Evolutionary conservation across 2,329 filamentous ascomycete species (phyloP).

Genomic region (Emericellopsis cladophorae): DNA sequence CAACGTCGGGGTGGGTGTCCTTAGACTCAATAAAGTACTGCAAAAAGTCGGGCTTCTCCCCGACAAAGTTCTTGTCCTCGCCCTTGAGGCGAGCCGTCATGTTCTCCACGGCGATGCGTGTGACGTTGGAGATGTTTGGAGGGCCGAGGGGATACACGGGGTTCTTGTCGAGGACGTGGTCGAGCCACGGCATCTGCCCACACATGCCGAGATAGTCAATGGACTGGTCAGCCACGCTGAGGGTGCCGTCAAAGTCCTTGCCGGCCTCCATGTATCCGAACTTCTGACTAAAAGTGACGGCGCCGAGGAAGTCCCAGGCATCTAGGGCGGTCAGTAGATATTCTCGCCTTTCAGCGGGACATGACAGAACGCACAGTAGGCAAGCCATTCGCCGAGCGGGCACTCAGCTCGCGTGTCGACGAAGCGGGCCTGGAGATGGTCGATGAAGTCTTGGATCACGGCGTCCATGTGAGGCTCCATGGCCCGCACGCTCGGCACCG

Average conservation of each 20-base stretch:
- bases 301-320: slow-evolving; percentile 26
- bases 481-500: slow-evolving; percentile 12
- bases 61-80: slow-evolving; percentile 7
- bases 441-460: slow-evolving; percentile 15
- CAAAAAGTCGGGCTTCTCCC: slow-evolving; percentile 14
- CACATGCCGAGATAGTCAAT: slow-evolving; percentile 16
- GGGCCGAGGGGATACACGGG: background rate
- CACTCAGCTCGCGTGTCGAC: slow-evolving; percentile 5
- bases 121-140: slow-evolving; percentile 9
- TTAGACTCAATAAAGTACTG: slow-evolving; percentile 21
- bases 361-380: slow-evolving; percentile 8
- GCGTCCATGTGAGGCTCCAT: slow-evolving; percentile 18
- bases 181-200: slow-evolving; percentile 13
- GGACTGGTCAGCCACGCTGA: slow-evolving; percentile 7
- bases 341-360: background rate
- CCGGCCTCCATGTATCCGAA: slow-evolving; percentile 26
- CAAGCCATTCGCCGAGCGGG: slow-evolving; percentile 12
- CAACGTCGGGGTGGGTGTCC: slow-evolving; percentile 16
- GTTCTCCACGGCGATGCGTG: slow-evolving; percentile 8
- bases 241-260: slow-evolving; percentile 5
- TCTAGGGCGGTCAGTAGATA: slow-evolving; percentile 4
- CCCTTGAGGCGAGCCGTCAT: slow-evolving; percentile 8
- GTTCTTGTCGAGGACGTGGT: slow-evolving; percentile 13
- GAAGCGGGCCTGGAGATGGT: slow-evolving; percentile 14
- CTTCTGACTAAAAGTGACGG: slow-evolving; percentile 22